Base-by-base conservation (phyloP, 306 rosid species). In the Carpinus fangiana region DNA sequence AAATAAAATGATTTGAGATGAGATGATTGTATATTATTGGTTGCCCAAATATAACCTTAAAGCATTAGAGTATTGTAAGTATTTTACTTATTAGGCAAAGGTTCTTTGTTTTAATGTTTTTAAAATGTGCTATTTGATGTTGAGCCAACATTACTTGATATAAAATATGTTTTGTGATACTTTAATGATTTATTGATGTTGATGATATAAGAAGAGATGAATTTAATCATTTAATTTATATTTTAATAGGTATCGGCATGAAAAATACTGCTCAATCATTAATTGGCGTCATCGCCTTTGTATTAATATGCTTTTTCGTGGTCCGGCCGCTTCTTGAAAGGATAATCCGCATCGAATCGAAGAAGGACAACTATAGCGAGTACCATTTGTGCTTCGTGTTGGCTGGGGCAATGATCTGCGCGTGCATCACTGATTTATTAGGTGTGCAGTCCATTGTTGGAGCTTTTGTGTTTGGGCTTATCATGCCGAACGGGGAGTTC, bases 391-490 rank as follows among this genome's bases (percentile, higher is more conserved):
- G 82, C 12, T 69, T 28, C 73, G 86, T 88, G 28, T 4, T 83
- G 10, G 64, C 81, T 69, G 91, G 89, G 3, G 48, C 77, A 72
- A 7, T 85, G 0, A 11, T 23, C 5, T 82, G 79, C 57, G 74
- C 84, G 0, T 47, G 1, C 11, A 47, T 88, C 74, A 80, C 91
- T 0, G 87, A 88, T 59, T 6, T 71, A 46, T 81, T 88, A 26
- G 91, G 91, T 0, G 53, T 84, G 5, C 88, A 82, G 60, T 26
- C 51, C 34, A 76, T 80, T 47, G 81, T 82, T 28, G 87, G 91
- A 46, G 91, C 91, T 34, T 88, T 85, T 76, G 75, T 88, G 48
- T 85, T 31, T 12, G 89, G 89, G 7, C 70, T 88, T n/a, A 85
- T 85, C 70, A 70, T 88, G 8, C 91, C 91, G 43, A 84, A 83